Evolutionary conservation across 2,329 filamentous ascomycete species (phyloP).

Genomic region (Monosporascus sp.): DNA sequence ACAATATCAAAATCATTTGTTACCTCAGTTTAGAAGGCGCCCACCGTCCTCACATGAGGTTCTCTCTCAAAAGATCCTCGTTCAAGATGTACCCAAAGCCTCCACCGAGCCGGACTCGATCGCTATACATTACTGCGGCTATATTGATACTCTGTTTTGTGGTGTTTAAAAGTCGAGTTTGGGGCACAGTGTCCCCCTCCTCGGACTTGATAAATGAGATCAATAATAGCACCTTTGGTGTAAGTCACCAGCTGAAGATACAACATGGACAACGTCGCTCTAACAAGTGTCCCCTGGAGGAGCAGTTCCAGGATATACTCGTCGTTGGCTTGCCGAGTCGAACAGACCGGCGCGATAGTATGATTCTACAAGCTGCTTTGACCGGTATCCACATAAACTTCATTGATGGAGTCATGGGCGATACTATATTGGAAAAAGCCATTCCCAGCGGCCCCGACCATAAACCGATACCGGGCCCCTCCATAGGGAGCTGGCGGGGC

Average conservation of each 20-base stretch:
- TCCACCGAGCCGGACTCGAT: no score
- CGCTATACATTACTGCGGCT: no score
- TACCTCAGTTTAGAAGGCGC: no score
- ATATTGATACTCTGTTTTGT: no score
- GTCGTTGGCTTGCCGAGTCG: constrained; percentile 33
- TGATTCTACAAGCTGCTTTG: constrained; percentile 30
- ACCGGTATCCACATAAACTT: constrained; percentile 30
- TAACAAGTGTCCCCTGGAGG: neutral
- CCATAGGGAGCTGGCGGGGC: constrained; percentile 23
- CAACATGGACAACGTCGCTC: neutral
- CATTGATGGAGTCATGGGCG: constrained; percentile 28
- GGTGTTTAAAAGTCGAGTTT: no score
- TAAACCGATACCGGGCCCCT: constrained; percentile 7
- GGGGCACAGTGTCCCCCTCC: no score
- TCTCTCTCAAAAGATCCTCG: no score
- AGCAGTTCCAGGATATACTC: constrained; percentile 32
- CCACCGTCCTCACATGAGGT: no score
- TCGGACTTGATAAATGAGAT: neutral
- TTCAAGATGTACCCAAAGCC: no score
- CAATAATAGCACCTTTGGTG: neutral
- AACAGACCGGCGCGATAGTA: constrained; percentile 31
- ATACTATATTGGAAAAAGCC: constrained; percentile 19
- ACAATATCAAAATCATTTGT: no score
- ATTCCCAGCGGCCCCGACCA: constrained; percentile 6
- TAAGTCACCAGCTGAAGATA: neutral